phyloP scores from a whole-genome alignment of 208 protist species.

The Acanthamoeba royreba region DNA sequence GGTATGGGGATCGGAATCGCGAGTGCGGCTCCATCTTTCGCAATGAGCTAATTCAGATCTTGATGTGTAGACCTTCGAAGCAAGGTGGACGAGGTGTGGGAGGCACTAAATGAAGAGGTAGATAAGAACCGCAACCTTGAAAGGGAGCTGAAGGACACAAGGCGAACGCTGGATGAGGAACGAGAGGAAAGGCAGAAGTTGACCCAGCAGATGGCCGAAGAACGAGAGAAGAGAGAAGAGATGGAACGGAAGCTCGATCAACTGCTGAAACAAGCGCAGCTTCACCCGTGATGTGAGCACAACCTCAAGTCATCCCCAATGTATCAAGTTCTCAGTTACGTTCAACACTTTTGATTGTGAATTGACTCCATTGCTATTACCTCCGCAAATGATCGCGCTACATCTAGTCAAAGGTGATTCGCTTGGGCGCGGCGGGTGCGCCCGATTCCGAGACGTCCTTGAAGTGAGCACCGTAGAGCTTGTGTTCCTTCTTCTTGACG shows the following conservation, averaged over 20 bases:
- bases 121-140: neutral
- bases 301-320: no score
- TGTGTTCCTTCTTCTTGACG: slow-evolving; percentile 67
- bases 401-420: slow-evolving; percentile 44
- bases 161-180: neutral
- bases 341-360: no score
- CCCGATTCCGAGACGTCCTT: neutral
- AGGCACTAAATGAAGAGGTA: neutral
- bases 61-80: neutral
- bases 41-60: neutral
- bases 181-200: neutral
- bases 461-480: slow-evolving; percentile 53
- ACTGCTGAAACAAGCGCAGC: no score
- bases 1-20: neutral
- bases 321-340: no score
- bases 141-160: neutral
- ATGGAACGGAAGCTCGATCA: neutral
- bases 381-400: neutral
- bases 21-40: no score
- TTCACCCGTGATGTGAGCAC: no score
- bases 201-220: neutral
- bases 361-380: neutral
- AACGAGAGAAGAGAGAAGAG: neutral
- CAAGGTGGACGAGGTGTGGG: neutral
- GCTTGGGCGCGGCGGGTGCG: neutral